Base-by-base conservation (phyloP, 768 basidiomycete genomes). In the Porpolomopsis calyptriformis region DNA sequence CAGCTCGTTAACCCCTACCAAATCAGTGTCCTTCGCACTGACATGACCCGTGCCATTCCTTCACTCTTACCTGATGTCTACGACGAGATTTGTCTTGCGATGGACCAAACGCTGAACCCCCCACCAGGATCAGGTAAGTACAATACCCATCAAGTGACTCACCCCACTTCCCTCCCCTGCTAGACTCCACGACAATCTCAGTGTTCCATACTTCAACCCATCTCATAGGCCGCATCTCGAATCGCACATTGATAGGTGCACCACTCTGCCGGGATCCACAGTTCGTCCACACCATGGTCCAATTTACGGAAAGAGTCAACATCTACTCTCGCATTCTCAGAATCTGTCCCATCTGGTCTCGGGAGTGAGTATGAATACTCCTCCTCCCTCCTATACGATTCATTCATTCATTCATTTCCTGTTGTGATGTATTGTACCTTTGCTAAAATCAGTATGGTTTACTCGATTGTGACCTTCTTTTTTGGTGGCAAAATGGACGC, bases 401-500 rank as follows among this genome's bases (percentile, higher is more conserved):
- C 14, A 18, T 2, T 12, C 12, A 25, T 25, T n/a, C 14, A n/a
- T n/a, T n/a, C n/a, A n/a, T n/a, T n/a, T n/a, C n/a, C n/a, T n/a
- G n/a, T n/a, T n/a, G n/a, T n/a, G n/a, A n/a, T n/a, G n/a, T 10
- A 45, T 24, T 24, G 49, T 27, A 22, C 9, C 6, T 14, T 22
- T 43, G 22, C 8, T 11, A n/a, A 3, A 12, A n/a, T n/a, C n/a
- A 49, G 48, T 9, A 16, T 25, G 4, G 4, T 39, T 10, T 49
- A 49, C 43, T 45, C 39, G 18, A 7, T 44, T 14, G 10, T 44
- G 6, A 39, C 42, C 2, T 38, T 43, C 22, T 8, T 49, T 14
- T 44, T 23, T 12, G 48, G 48, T 20, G 48, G 48, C 3, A 19
- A 33, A 23, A 45, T 44, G 26, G 22, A 49, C 19, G 41, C 48